Evolutionary conservation across 495 filamentous ascomycete species (phyloP), one percentile per base, ranked within the genome.

Genomic region (Aspergillus heteromorphus): DNA sequence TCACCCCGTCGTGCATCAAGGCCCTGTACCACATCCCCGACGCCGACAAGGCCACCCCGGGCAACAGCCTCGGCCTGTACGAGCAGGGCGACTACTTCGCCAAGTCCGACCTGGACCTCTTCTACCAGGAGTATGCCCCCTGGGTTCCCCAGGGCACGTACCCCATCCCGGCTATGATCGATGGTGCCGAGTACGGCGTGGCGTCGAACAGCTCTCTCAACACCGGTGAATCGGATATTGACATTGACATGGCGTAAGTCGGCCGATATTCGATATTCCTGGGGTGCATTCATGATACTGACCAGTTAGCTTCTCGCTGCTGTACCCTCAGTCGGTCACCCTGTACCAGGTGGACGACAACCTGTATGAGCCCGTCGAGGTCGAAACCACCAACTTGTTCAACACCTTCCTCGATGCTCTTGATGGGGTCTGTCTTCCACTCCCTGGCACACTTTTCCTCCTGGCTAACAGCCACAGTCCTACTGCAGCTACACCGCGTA

Each of bases 271-370:
- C n/a, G n/a, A n/a, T n/a, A n/a, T n/a, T n/a, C n/a, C n/a, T n/a
- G n/a, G n/a, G n/a, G n/a, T n/a, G n/a, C n/a, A n/a, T n/a, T n/a
- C n/a, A n/a, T n/a, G 1, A 6, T 9, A 16, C 23, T 47, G 11
- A 27, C 16, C 7, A 30, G 0, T 29, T 13, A 51, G 21, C 21
- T 30, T 31, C 56, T 62, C 74, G 1, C 58, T 75, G 17, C 75
- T 84, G 63, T 83, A 74, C 65, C 82, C 83, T 0, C 82, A 86
- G 58, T 76, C 73, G 20, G 73, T 76, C 0, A 73, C 80, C n/a
- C 69, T 86, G 14, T 85, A 76, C 65, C 81, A 86, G 55, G 73
- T 73, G 0, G 83, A 85, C 57, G 80, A 84, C 60, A 69, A 74
- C 54, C 69, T 70, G 48, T 80, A 79, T 54, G 63, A 76, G 73